Percentiles rank a stretch among this genome's conserved stretches.
Evolutionary conservation across 495 filamentous ascomycete genomes (phyloP).

Genomic region (Lindgomyces ingoldianus): DNA sequence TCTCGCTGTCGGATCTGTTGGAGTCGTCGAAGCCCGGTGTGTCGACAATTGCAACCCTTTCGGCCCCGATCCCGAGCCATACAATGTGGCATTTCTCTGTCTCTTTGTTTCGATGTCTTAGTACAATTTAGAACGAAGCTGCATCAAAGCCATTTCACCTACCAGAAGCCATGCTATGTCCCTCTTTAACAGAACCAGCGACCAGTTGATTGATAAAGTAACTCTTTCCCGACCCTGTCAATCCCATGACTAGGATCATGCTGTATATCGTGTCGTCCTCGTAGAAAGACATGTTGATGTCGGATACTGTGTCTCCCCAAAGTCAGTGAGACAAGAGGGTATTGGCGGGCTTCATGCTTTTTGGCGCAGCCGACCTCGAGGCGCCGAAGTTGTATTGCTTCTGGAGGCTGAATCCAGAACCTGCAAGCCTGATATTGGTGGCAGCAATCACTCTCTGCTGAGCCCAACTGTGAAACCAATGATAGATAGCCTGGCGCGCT

Average conservation of each 20-base stretch:
- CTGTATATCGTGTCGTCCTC: background rate
- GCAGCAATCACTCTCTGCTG: background rate
- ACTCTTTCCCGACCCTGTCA: conserved; percentile 47
- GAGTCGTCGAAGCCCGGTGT: conserved; percentile 26
- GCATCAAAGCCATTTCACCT: background rate
- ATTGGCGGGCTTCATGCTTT: too few relatives aligned
- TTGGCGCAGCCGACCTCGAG: too few relatives aligned
- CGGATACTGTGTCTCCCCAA: too few relatives aligned
- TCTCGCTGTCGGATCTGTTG: conserved; percentile 30
- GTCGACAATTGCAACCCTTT: conserved; percentile 33
- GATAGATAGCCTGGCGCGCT: too few relatives aligned
- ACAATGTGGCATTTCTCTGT: background rate
- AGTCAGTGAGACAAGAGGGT: too few relatives aligned
- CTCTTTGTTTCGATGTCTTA: background rate
- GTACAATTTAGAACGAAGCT: background rate
- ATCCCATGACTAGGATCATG: conserved; percentile 45
- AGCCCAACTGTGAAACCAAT: background rate
- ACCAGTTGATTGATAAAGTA: conserved; percentile 44
- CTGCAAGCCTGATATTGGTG: conserved; percentile 4
- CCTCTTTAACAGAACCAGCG: conserved; percentile 36
- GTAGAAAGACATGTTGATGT: background rate
- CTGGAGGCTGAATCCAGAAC: background rate
- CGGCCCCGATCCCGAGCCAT: background rate
- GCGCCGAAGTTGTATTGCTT: background rate
- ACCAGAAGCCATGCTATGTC: background rate